Evolutionary conservation across 768 basidiomycete genomes (phyloP), one percentile per base, ranked within the genome.

Genomic region (Trametes cinnabarina): DNA sequence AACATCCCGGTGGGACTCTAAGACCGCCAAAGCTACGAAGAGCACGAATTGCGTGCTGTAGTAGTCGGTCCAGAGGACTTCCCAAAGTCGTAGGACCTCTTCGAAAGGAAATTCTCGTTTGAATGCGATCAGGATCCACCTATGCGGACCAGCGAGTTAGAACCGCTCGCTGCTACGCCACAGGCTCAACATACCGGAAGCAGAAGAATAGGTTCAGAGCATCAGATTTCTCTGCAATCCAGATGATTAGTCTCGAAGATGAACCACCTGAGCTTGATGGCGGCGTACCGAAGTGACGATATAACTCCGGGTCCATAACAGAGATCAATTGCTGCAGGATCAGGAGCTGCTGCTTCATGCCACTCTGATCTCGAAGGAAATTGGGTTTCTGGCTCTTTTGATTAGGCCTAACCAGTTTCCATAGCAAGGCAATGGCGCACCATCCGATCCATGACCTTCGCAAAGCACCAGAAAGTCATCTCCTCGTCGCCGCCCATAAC

Each of bases 81-180:
- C 97, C 97, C 97, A 99, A 9, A 98, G 74, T 6, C 83, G 79
- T 42, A 96, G 77, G 37, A 98, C 90, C 51, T 97, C 91, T 30
- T 91, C 83, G 72, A 98, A 98, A 4, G 88, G 76, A 71, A 98
- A 98, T 73, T 99, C 97, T 57, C 97, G 89, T 74, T 99, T 98
- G 81, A 97, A 98, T 0, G 88, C 77, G 62, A 98, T 97, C 43
- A 94, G 79, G 14, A 94, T 83, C 92, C 92, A 94, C 44, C 92
- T 93, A 32, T 32, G 7, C 30, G 12, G 7, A 6, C 7, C 12
- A 7, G 30, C 12, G 7, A 32, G 12, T 32, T 7, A 6, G 30
- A 6, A 32, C 12, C 30, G 6, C 30, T 7, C 7, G 30, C 30
- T 2, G 9, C 6, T n/a, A 19, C 6, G 5, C 46, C 28, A n/a